A percentile compares a stretch with the other conserved stretches of the same genome.
These are phyloP conservation scores for Phalaenopsis equestris DNA, from an alignment of 106 monocot species.

Conservation along the genomic window DNA sequence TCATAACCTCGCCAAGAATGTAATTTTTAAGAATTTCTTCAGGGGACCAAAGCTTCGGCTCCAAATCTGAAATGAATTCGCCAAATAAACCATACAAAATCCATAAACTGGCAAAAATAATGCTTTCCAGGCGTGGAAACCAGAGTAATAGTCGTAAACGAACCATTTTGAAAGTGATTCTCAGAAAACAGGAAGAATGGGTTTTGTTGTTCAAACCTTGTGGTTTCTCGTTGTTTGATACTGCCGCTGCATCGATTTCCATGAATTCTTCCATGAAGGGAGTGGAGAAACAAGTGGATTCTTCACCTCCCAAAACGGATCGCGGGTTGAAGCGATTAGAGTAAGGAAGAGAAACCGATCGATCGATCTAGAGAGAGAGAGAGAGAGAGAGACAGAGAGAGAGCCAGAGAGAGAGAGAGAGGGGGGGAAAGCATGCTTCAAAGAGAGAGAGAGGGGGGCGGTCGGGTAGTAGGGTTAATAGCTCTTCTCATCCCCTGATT, in stretches of 20 bases:
- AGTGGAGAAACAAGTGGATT: background rate
- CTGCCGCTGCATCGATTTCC: background rate
- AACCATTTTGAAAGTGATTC: background rate
- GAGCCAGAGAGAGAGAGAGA: constrained; percentile 12
- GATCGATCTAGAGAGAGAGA: background rate
- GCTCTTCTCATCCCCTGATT: background rate
- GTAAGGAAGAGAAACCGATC: background rate
- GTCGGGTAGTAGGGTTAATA: constrained; percentile 8
- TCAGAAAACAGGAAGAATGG: background rate
- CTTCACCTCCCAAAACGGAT: background rate
- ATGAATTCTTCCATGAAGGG: background rate
- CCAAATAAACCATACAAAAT: constrained; percentile 2
- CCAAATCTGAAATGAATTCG: constrained; percentile 11
- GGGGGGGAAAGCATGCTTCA: constrained; percentile 22
- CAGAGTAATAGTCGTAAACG: background rate
- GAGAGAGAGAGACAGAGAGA: background rate
- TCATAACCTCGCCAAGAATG: constrained; percentile 13
- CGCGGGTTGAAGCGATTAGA: background rate
- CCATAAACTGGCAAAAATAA: background rate
- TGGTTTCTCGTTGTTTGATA: background rate
- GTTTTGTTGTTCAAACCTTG: constrained; percentile 1
- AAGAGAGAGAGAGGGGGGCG: background rate
- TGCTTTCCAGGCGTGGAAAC: background rate
- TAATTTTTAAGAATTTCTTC: constrained; percentile 9
- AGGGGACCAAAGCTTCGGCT: background rate